These are phyloP conservation scores for Crassisporium funariophilum DNA, from an alignment of 768 basidiomycete species.

Conservation along the genomic window DNA sequence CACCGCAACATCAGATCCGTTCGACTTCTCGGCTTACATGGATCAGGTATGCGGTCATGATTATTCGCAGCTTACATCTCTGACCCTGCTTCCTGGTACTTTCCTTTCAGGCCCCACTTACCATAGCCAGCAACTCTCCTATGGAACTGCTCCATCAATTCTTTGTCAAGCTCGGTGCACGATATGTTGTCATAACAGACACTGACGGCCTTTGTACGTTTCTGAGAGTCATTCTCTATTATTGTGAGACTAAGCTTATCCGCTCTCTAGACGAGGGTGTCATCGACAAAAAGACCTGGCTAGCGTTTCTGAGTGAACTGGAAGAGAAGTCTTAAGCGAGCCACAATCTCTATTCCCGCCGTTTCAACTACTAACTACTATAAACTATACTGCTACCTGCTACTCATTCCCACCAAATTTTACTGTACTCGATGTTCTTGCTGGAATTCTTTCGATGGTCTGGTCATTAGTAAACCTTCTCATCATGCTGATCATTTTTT, in stretches of 20 bases:
- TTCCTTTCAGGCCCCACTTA: slow-evolving; percentile 73
- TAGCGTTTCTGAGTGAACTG: slow-evolving; percentile 79
- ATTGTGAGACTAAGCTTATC: background rate
- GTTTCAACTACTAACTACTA: too few species aligned
- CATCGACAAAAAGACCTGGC: slow-evolving; percentile 94
- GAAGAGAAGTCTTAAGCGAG: slow-evolving; percentile 52
- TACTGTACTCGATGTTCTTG: too few species aligned
- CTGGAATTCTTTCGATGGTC: too few species aligned
- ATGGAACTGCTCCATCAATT: slow-evolving; percentile 92
- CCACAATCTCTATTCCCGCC: background rate
- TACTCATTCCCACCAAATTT: background rate
- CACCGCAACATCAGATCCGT: slow-evolving; percentile 47
- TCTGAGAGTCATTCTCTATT: background rate
- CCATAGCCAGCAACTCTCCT: slow-evolving; percentile 80
- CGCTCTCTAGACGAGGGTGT: slow-evolving; percentile 73
- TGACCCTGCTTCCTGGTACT: background rate
- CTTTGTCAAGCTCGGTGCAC: slow-evolving; percentile 91
- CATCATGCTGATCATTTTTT: too few species aligned
- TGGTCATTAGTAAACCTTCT: too few species aligned
- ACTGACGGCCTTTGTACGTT: slow-evolving; percentile 77
- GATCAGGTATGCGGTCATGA: slow-evolving; percentile 61
- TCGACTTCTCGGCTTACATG: slow-evolving; percentile 88
- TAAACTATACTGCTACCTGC: slow-evolving; percentile 2
- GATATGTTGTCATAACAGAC: slow-evolving; percentile 86
- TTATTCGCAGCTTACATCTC: background rate